Evolutionary conservation across 1,284 basidiomycete genomes (phyloP).

Genomic region (Marasmius tenuissimus): DNA sequence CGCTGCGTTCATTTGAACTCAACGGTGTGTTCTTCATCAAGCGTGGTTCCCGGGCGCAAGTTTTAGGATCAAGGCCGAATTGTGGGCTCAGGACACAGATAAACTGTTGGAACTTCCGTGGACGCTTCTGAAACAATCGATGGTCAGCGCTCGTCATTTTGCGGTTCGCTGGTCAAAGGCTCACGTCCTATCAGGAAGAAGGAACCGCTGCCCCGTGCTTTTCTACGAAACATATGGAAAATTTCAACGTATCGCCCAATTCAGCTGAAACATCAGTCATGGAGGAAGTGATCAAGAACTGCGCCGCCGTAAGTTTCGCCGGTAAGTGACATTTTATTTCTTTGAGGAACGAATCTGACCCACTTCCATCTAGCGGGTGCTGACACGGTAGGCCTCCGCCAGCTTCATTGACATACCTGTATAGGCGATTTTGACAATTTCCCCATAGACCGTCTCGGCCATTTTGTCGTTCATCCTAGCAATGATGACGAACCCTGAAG

Average conservation of each 20-base stretch:
- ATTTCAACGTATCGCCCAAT: background rate
- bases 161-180: background rate
- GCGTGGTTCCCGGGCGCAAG: conserved; percentile 8
- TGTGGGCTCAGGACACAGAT: background rate
- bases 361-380: no score
- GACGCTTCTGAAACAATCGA: background rate
- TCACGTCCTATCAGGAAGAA: background rate
- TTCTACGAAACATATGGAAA: background rate
- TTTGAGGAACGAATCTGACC: no score
- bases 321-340: background rate
- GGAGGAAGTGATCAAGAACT: background rate
- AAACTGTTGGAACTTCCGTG: background rate
- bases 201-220: background rate
- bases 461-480: background rate
- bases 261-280: background rate
- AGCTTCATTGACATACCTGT: no score
- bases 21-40: background rate
- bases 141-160: background rate
- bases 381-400: no score
- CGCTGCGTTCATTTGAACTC: conserved; percentile 14
- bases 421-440: background rate
- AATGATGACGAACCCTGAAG: conserved; percentile 2
- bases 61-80: conserved; percentile 1
- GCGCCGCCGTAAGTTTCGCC: background rate
- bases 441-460: background rate